Base-by-base conservation (phyloP, 257 asterid genomes). In the Ballota nigra region DNA sequence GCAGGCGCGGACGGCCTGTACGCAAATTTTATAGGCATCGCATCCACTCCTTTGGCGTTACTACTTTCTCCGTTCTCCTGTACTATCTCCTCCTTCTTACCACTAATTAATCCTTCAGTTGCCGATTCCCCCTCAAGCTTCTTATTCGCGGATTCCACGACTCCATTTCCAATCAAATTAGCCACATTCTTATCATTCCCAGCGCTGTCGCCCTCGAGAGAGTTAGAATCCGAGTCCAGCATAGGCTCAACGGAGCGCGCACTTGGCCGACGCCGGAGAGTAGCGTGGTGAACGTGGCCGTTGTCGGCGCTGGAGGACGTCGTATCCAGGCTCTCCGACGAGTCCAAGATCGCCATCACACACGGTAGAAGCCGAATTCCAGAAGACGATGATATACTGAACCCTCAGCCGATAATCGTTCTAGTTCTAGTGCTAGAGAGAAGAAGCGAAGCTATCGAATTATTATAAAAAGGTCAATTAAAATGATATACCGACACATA, bases 1-100 rank as follows among this genome's bases (percentile, higher is more conserved):
- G 99, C 99, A 2, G 99, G 98, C 45, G 87, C 82, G 16, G 95
- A 88, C 22, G 99, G 86, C 77, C 99, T 80, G 76, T 85, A 94
- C 33, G 85, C 65, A 64, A 82, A 83, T 75, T 87, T 86, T 58
- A 71, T 69, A 16, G 83, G 60, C 68, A 55, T 56, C 10, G 76
- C 71, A 23, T 68, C 82, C 62, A 20, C 60, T 49, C 73, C 82
- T 16, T 49, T 69, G 5, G 22, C 74, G 9, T 65, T 62, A 69
- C 79, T 71, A 55, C 63, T 73, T 38, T 67, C 80, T 49, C 78
- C 81, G 29, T 79, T 76, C 68, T 79, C 90, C 55, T 84, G 83
- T 24, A 72, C 84, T 16, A 72, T 74, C 41, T 63, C 80, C 75
- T 60, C 81, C 16, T 69, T 78, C 57, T 71, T 72, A 4, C 63